Conservation (phyloP, 768 basidiomycete genomes). For the Russula vinacea region DNA sequence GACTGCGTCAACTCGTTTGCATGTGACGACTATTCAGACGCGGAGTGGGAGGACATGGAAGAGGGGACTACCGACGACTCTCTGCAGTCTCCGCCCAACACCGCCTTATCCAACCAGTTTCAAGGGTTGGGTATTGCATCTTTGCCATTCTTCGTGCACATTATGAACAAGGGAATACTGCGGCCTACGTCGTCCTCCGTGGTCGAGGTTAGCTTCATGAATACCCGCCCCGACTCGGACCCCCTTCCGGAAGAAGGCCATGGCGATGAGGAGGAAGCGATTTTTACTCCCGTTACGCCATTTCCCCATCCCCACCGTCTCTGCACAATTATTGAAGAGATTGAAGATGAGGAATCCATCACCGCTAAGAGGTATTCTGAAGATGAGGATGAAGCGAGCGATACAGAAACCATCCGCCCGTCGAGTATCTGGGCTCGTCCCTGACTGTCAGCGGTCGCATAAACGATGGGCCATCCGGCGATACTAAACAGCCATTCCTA, state of each 20-base stretch:
- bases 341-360: conserved; percentile 5
- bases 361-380: not conserved
- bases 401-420: conserved; percentile 15
- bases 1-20: conserved; percentile 3
- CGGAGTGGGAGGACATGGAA: not conserved
- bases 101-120: not conserved
- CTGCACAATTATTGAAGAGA: conserved; percentile 14
- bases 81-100: not conserved
- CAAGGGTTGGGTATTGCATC: not conserved
- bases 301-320: conserved; percentile 22
- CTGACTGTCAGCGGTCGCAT: not conserved
- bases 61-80: not conserved
- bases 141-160: not conserved
- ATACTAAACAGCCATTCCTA: not conserved
- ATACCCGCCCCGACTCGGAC: conserved; percentile 1
- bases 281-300: conserved; percentile 3
- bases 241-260: not conserved
- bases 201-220: conserved; percentile 9
- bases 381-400: conserved; percentile 11
- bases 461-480: not conserved
- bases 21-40: not conserved
- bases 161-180: conserved; percentile 4
- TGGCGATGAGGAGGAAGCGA: not conserved
- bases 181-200: conserved; percentile 5
- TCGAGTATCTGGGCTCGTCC: not conserved